Percentiles rank a stretch among this genome's conserved stretches.
These are phyloP conservation scores for Thelonectria rubi DNA, from an alignment of 2,329 filamentous ascomycete species.

Conservation along the genomic window DNA sequence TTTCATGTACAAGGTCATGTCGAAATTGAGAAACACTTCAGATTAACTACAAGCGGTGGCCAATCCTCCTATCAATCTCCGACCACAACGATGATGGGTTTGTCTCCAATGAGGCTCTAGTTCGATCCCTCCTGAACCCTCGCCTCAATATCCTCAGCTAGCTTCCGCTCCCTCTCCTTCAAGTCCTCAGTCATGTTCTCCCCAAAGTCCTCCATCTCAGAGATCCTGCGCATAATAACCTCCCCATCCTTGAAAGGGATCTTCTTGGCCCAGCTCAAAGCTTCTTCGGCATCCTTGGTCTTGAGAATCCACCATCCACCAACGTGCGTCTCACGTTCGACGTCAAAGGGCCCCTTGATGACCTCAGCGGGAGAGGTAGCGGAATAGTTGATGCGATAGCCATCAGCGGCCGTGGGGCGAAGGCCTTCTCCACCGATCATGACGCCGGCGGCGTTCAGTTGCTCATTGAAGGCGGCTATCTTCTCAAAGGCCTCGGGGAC, in stretches of 20 bases:
- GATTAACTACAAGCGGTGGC: no score
- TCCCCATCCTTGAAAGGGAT: conserved; percentile 39
- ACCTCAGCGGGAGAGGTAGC: conserved; percentile 30
- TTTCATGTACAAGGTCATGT: no score
- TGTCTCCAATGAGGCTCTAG: no score
- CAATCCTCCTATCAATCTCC: no score
- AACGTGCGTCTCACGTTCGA: conserved; percentile 38
- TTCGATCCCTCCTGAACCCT: not conserved
- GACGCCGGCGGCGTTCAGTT: conserved; percentile 40
- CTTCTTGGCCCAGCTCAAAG: conserved; percentile 45
- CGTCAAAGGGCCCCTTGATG: conserved; percentile 44
- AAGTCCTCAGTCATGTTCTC: no score
- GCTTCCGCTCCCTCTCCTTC: conserved; percentile 4
- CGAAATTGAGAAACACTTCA: no score
- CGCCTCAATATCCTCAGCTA: conserved; percentile 20
- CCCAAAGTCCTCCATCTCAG: not conserved
- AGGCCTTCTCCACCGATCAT: conserved; percentile 43
- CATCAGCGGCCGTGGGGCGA: conserved; percentile 36
- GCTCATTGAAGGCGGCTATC: conserved; percentile 43
- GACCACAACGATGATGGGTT: no score
- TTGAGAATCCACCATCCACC: conserved; percentile 47
- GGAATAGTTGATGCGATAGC: conserved; percentile 43
- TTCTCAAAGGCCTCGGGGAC: conserved; percentile 35
- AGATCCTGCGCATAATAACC: conserved; percentile 33
- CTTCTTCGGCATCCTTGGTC: conserved; percentile 42